A percentile compares a stretch with the other conserved stretches of the same genome.
Evolutionary conservation across 352 stramenopile genomes (phyloP).

Genomic region (Globisporangium rhizosaccharum): DNA sequence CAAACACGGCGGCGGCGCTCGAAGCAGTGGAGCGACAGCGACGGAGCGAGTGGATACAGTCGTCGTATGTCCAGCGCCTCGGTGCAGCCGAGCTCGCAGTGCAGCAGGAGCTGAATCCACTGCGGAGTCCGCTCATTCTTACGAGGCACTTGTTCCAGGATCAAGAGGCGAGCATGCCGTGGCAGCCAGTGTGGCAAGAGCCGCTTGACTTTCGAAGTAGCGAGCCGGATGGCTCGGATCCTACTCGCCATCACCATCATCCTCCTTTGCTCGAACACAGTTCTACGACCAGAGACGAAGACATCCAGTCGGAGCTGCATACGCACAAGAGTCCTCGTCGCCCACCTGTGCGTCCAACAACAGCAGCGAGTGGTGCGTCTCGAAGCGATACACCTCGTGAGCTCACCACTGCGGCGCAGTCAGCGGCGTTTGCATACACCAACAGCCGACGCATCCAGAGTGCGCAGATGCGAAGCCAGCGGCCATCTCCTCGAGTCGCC

Average conservation of each 20-base stretch:
- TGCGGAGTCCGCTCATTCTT: conserved; percentile 12
- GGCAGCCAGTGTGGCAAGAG: conserved; percentile 20
- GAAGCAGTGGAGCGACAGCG: conserved; percentile 15
- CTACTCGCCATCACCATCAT: background rate
- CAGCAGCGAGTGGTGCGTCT: background rate
- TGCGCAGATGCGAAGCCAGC: background rate
- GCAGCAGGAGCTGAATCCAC: background rate
- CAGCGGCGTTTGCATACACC: conserved; percentile 8
- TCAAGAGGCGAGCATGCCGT: conserved; percentile 17
- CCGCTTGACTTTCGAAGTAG: background rate
- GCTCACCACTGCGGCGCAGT: conserved; percentile 4
- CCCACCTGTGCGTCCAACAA: conserved; percentile 5
- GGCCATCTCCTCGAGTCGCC: background rate
- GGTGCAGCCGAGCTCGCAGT: conserved; percentile 4
- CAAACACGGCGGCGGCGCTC: background rate
- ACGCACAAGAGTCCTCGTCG: background rate
- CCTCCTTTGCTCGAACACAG: background rate
- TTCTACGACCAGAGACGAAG: background rate
- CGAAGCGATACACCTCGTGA: background rate
- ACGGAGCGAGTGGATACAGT: conserved; percentile 38
- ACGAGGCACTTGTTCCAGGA: conserved; percentile 14
- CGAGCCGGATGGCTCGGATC: background rate
- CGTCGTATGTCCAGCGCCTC: conserved; percentile 21
- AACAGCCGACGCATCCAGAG: conserved; percentile 6
- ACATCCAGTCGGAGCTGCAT: background rate